Evolutionary conservation across 345 rosid genomes (phyloP), one percentile per base, ranked within the genome.

Genomic region (Heritiera fomes): DNA sequence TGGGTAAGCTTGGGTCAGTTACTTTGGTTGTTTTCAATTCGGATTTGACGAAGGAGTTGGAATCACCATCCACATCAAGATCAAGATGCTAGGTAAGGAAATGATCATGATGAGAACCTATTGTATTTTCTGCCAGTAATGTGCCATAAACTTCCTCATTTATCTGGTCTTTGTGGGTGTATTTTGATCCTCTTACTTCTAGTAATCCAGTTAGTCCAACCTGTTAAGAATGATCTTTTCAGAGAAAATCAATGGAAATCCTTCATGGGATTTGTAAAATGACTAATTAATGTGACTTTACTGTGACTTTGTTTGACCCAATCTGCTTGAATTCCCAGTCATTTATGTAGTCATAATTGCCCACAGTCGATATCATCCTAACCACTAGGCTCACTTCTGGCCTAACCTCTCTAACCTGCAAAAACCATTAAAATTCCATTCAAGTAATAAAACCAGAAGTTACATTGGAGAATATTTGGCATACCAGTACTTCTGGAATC

Each of bases 351-450:
- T 85, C 90, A 38, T 85, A 87, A 62, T 84, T 87, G 38, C 90
- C 87, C n/a, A 84, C 78, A 1, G 89, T 77, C 34, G 89, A 78
- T 40, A 89, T 90, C 81, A 85, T 88, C 82, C 94, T 81, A 49
- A 83, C 90, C 11, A 87, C 91, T 15, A 89, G 80, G 67, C 83
- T 91, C 80, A 88, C 89, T 41, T 89, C 90, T 1, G 90, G 83
- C 77, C 92, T 89, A 0, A 82, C 86, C 81, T 91, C 92, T 12
- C 80, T 87, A 14, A 84, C 58, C 94, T 91, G 81, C 66, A 78
- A 63, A 65, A 32, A 9, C 49, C 52, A 47, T 70, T 70, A 49
- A 78, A 62, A 32, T 3, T 10, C 0, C 53, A 49, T 4, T 46
- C 53, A 17, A 68, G 56, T 30, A 43, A 68, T 63, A 45, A 12